phyloP scores from a whole-genome alignment of 2,329 filamentous ascomycete genomes.

The Elsinoe ampelina region DNA sequence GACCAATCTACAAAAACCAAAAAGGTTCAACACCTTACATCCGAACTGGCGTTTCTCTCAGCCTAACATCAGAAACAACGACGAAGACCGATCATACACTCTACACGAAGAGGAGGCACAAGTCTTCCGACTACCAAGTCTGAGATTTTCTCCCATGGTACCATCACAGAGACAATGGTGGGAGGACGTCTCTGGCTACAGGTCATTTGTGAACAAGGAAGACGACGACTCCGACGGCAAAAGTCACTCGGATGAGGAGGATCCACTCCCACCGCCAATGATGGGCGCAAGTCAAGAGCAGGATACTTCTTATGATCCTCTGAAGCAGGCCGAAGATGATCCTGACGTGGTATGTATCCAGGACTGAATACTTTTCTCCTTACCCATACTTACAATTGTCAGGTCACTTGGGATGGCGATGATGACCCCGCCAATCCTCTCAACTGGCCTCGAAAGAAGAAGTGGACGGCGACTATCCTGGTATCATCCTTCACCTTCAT shows the following conservation, averaged over 20 bases:
- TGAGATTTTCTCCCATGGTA: conserved; percentile 6
- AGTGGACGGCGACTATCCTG: conserved; percentile 38
- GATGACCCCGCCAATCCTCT: conserved; percentile 40
- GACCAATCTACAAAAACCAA: conserved; percentile 1
- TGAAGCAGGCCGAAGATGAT: conserved; percentile 9
- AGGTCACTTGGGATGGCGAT: conserved; percentile 38
- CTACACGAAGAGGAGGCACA: conserved; percentile 7
- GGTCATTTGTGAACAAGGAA: conserved; percentile 3
- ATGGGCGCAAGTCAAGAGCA: conserved; percentile 3
- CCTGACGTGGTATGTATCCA: conserved; percentile 8
- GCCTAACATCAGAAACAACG: neutral
- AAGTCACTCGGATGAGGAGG: neutral
- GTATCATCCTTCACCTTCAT: conserved; percentile 34
- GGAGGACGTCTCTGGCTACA: conserved; percentile 2
- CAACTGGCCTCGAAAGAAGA: conserved; percentile 36
- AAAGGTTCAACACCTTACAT: conserved; percentile 9
- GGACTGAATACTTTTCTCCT: neutral
- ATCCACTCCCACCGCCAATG: neutral
- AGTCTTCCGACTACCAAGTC: neutral
- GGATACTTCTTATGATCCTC: conserved; percentile 1
- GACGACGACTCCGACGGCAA: conserved; percentile 1
- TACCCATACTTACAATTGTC: neutral
- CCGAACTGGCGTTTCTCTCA: conserved; percentile 6
- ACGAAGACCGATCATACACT: conserved; percentile 6
- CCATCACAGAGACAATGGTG: conserved; percentile 4